Percentiles rank a stretch among this genome's conserved stretches.
phyloP scores from a whole-genome alignment of 2,329 filamentous ascomycete species.

The Tolypocladium sp. region DNA sequence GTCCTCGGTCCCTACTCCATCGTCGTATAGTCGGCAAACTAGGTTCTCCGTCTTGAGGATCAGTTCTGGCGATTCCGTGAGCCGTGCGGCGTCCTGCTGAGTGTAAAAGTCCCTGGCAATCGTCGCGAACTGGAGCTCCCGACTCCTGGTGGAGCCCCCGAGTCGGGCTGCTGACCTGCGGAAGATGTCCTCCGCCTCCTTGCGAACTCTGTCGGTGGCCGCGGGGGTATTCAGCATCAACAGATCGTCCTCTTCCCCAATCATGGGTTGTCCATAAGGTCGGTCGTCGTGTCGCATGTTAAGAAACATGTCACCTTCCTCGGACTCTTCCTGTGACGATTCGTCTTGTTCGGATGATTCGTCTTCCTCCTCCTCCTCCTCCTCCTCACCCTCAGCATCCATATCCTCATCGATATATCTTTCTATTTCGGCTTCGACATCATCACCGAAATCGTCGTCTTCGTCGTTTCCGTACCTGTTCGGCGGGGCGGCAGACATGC shows the following conservation, averaged over 20 bases:
- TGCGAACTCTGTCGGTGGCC: constrained; percentile 41
- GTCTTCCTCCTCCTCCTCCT: constrained; percentile 20
- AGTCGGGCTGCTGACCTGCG: constrained; percentile 41
- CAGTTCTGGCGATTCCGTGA: constrained; percentile 62
- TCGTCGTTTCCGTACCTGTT: constrained; percentile 9
- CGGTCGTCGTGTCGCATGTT: constrained; percentile 35
- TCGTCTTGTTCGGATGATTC: constrained; percentile 12
- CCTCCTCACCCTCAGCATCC: constrained; percentile 25
- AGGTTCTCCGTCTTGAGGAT: constrained; percentile 69
- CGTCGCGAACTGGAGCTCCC: constrained; percentile 55
- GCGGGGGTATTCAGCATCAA: constrained; percentile 48
- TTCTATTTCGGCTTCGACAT: constrained; percentile 26
- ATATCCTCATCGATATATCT: constrained; percentile 26
- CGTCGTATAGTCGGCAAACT: constrained; percentile 55
- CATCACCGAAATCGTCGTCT: constrained; percentile 18
- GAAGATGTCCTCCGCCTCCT: constrained; percentile 47
- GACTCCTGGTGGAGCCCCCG: constrained; percentile 31
- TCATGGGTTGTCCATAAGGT: constrained; percentile 26
- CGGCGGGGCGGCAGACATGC: constrained; percentile 11
- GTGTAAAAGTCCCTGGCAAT: constrained; percentile 64
- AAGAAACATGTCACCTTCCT: constrained; percentile 39
- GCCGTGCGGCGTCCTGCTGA: constrained; percentile 43
- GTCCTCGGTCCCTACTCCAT: constrained; percentile 47
- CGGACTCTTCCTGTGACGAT: constrained; percentile 28
- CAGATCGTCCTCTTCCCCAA: constrained; percentile 39